A percentile compares a stretch with the other conserved stretches of the same genome.
Evolutionary conservation across 2,329 filamentous ascomycete genomes (phyloP).

Genomic region (Alternaria gaisen): DNA sequence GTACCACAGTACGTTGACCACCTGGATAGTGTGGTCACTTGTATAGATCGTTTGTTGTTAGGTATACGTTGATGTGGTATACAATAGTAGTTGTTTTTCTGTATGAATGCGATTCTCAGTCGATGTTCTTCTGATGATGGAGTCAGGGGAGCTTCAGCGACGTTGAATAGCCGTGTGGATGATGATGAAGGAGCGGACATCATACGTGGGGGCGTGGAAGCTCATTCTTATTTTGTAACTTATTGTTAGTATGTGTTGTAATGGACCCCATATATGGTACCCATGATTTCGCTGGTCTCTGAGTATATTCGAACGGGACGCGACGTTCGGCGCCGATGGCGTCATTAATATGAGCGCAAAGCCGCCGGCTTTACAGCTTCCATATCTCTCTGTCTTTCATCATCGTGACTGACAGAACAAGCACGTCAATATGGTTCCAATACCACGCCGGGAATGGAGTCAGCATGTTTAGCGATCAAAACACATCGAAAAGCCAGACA

Average conservation of each 20-base stretch:
- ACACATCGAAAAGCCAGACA: background rate
- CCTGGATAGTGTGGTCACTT: conserved; percentile 3
- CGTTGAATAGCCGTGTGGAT: background rate
- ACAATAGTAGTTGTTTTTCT: background rate
- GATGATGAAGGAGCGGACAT: background rate
- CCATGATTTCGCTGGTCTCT: background rate
- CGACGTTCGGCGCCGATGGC: no score
- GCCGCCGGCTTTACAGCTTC: no score
- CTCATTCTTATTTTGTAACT: background rate
- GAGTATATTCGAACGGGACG: no score
- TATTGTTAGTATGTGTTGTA: conserved; percentile 5
- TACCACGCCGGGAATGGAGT: background rate
- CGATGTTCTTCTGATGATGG: background rate
- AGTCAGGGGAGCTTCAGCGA: background rate
- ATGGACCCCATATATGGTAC: background rate
- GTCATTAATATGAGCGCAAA: no score
- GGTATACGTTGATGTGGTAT: background rate
- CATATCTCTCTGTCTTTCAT: no score
- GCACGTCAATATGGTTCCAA: no score
- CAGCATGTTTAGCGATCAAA: background rate
- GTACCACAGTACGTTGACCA: background rate
- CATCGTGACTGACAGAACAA: no score
- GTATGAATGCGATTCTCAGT: background rate
- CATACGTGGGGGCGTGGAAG: background rate
- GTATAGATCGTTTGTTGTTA: background rate